Base-by-base conservation (phyloP, 352 stramenopile species). In the Pythium folliculosum region DNA sequence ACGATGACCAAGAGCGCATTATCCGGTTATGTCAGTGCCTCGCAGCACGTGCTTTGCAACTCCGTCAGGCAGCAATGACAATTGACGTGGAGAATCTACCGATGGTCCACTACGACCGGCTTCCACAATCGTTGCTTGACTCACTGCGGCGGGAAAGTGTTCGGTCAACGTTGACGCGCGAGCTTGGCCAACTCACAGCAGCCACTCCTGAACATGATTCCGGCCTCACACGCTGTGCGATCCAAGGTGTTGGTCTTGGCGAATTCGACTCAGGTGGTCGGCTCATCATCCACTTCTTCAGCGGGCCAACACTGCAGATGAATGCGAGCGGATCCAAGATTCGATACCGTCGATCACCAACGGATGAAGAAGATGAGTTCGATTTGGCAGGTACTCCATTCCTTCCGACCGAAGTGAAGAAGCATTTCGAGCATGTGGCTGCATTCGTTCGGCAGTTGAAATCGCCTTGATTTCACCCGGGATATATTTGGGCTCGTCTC, bases 11-110 rank as follows among this genome's bases (percentile, higher is more conserved):
- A 7, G 10, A 48, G 19, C 68, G 70, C 22, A 50, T 87, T 22
- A 64, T 83, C 59, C 73, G 73, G 3, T 69, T 91, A 35, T 88
- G 81, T 47, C 79, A 90, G 32, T 85, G 77, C 40, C 67, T 91
- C 21, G 71, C 74, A 2, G 47, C 86, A 53, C 83, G 83, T 1
- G 66, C 64, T 8, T 75, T 89, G 55, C 79, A 89, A 32, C 32
- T 91, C 32, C 81, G 83, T 7, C 67, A 64, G 50, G 73, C 76
- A 8, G 78, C 77, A n/a, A 71, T 88, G 21, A 61, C 61, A 25
- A 52, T 72, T 25, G 68, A 79, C n/a, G 50, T 65, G 0, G 73
- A 48, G 22, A 81, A 79, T 21, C 69, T 82, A 3, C 81, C 81
- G 14, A 71, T 86, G 25, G 60, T 85, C 3, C 83, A 91, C 57